A percentile compares a stretch with the other conserved stretches of the same genome.
Conservation (phyloP, 345 rosid genomes). For the Boechera retrofracta region DNA sequence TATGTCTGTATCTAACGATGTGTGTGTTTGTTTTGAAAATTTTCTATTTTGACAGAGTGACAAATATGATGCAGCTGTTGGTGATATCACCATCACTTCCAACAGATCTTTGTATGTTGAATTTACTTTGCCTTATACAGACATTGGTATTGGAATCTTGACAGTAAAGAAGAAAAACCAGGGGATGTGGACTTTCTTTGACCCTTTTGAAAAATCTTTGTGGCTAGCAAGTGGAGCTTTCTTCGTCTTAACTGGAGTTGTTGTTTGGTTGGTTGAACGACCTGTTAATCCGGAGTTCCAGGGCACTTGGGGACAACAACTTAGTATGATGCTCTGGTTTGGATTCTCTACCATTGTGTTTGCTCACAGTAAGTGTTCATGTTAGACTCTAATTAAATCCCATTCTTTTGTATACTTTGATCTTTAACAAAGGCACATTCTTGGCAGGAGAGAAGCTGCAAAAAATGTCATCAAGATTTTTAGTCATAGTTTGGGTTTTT, state of each 20-base stretch:
- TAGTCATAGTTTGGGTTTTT: slow-evolving; percentile 40
- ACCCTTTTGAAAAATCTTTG: slow-evolving; percentile 37
- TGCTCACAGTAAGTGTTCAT: slow-evolving; percentile 40
- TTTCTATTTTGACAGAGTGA: too few species aligned
- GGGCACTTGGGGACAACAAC: slow-evolving; percentile 41
- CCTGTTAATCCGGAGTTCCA: slow-evolving; percentile 38
- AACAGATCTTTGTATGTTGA: slow-evolving; percentile 41
- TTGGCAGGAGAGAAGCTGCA: slow-evolving; percentile 43
- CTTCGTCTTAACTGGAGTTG: slow-evolving; percentile 36
- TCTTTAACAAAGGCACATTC: background rate
- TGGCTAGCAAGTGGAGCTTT: slow-evolving; percentile 43
- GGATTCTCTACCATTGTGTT: slow-evolving; percentile 44
- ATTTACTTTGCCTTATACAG: slow-evolving; percentile 42
- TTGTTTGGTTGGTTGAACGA: slow-evolving; percentile 43
- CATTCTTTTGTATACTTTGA: too few species aligned
- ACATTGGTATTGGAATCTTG: slow-evolving; percentile 36
- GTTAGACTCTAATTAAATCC: too few species aligned
- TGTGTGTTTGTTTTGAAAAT: too few species aligned
- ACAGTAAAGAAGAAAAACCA: slow-evolving; percentile 26
- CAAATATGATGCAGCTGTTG: too few species aligned
- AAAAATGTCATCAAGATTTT: slow-evolving; percentile 34
- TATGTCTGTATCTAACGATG: too few species aligned
- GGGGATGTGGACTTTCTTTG: slow-evolving; percentile 39
- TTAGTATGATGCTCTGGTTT: slow-evolving; percentile 46
- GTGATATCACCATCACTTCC: background rate